Percentiles rank a stretch among this genome's conserved stretches.
Evolutionary conservation across 805 yeast genomes (phyloP).

Genomic region (Metschnikowia gruessii): DNA sequence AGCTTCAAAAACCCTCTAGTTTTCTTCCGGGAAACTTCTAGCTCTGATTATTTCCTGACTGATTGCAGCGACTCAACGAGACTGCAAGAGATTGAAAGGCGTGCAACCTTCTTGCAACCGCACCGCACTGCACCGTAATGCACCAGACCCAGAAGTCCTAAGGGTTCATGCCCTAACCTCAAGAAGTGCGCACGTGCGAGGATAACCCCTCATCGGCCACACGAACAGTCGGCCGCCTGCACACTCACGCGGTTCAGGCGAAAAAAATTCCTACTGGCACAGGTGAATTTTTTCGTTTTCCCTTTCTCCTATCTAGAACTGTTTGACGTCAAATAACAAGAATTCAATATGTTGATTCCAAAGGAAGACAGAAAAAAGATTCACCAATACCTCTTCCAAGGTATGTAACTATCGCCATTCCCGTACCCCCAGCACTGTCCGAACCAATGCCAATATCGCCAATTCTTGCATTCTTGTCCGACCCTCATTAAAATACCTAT

Average conservation of each 20-base stretch:
- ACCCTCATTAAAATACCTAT: background rate
- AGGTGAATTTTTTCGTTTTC: constrained; percentile 15
- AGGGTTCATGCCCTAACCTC: constrained; percentile 7
- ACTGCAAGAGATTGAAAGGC: too few relatives aligned
- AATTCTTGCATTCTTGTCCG: background rate
- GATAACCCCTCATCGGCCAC: background rate
- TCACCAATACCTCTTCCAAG: constrained; percentile 98
- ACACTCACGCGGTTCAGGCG: constrained; percentile 16
- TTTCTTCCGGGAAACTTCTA: too few relatives aligned
- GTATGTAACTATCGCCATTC: constrained; percentile 51
- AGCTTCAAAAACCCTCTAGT: too few relatives aligned
- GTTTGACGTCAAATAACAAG: constrained; percentile 19
- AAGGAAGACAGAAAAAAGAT: constrained; percentile 99
- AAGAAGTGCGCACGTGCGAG: constrained; percentile 6
- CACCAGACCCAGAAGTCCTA: background rate
- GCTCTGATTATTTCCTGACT: too few relatives aligned
- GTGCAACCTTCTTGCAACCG: too few relatives aligned
- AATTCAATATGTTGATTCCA: constrained; percentile 88
- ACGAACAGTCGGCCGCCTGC: constrained; percentile 8
- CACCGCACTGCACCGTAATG: too few relatives aligned
- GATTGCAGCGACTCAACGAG: too few relatives aligned
- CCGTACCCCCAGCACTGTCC: constrained; percentile 1
- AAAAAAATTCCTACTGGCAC: constrained; percentile 18
- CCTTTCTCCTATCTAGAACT: constrained; percentile 17
- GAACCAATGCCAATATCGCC: background rate